A percentile compares a stretch with the other conserved stretches of the same genome.
These are phyloP conservation scores for Musa troglodytarum DNA, from an alignment of 176 grass and related monocot species.

Conservation along the genomic window DNA sequence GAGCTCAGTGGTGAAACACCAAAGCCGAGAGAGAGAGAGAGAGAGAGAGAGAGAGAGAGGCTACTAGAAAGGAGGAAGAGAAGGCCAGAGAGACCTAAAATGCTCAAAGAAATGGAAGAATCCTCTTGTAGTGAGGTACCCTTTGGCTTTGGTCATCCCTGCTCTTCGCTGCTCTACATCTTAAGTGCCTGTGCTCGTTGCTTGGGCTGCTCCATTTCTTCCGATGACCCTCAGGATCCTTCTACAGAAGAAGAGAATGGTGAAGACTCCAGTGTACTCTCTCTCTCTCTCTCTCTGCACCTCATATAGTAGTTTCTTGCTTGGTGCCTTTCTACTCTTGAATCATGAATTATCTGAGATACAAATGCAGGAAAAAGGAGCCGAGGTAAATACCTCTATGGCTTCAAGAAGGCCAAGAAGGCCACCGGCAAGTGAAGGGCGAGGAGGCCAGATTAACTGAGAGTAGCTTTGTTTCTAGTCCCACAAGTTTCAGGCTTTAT, in stretches of 20 bases:
- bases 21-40: background rate
- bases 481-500: too few species aligned
- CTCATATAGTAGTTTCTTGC: background rate
- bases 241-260: slow-evolving; percentile 6
- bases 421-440: slow-evolving; percentile 10
- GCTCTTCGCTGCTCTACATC: slow-evolving; percentile 16
- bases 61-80: too few species aligned
- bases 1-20: background rate
- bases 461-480: background rate
- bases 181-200: slow-evolving; percentile 13
- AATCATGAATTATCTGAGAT: background rate
- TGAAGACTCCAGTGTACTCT: slow-evolving; percentile 2
- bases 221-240: background rate
- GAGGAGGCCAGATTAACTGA: slow-evolving; percentile 25
- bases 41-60: background rate
- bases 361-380: background rate
- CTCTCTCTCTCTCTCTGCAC: background rate
- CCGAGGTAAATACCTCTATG: background rate
- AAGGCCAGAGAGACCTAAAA: too few species aligned
- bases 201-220: slow-evolving; percentile 14
- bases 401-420: slow-evolving; percentile 13
- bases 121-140: background rate
- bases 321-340: background rate
- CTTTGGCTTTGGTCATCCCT: slow-evolving; percentile 6
- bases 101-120: background rate